Conservation (phyloP, 305 asterid genomes). For the Ilex paraguariensis region DNA sequence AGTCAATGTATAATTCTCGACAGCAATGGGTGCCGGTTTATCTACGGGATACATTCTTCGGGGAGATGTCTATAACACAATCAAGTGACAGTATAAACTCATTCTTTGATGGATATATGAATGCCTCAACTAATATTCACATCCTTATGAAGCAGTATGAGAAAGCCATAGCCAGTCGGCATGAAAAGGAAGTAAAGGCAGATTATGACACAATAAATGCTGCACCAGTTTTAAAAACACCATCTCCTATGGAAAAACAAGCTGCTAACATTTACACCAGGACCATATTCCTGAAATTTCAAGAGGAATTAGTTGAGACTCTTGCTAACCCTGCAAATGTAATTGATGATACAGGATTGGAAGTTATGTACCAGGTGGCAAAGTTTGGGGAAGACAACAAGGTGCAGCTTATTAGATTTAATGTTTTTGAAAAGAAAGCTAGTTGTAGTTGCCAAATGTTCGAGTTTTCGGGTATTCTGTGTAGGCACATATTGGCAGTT, state of each 20-base stretch:
- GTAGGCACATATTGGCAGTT: conserved; percentile 63
- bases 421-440: conserved; percentile 59
- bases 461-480: conserved; percentile 60
- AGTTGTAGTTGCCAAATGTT: conserved; percentile 63
- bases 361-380: conserved; percentile 47
- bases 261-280: conserved; percentile 54
- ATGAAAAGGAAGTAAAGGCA: conserved; percentile 71
- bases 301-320: conserved; percentile 61
- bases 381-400: conserved; percentile 62
- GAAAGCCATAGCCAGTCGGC: conserved; percentile 62
- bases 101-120: conserved; percentile 64
- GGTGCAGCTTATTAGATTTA: conserved; percentile 53
- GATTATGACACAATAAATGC: conserved; percentile 60
- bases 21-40: conserved; percentile 64
- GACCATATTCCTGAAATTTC: conserved; percentile 51
- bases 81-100: conserved; percentile 56
- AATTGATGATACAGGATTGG: conserved; percentile 49
- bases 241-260: conserved; percentile 79
- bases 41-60: conserved; percentile 59
- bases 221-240: conserved; percentile 52
- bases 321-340: conserved; percentile 53
- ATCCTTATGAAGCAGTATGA: conserved; percentile 60
- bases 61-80: conserved; percentile 58
- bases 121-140: conserved; percentile 54
- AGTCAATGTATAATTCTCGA: conserved; percentile 41